Conservation (phyloP, 2,329 filamentous ascomycete species). For the Colletotrichum ledebouriae region DNA sequence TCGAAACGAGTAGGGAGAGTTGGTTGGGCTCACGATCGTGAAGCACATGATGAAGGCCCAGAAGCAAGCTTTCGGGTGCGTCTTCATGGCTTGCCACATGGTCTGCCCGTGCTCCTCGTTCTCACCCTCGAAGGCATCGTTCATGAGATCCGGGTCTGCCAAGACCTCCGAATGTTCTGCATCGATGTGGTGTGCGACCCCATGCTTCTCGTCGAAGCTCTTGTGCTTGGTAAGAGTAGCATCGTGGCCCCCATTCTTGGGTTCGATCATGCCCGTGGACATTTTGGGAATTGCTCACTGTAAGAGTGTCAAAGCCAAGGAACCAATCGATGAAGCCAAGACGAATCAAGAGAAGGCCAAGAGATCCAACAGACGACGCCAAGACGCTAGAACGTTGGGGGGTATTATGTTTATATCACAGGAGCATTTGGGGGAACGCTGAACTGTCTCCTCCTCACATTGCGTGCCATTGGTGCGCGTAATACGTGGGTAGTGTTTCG, state of each 20-base stretch:
- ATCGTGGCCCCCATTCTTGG: conserved; percentile 33
- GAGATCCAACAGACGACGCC: neutral
- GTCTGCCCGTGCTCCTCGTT: conserved; percentile 58
- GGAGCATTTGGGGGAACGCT: too few species aligned
- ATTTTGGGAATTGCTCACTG: conserved; percentile 25
- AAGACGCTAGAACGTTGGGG: conserved; percentile 3
- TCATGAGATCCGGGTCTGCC: conserved; percentile 54
- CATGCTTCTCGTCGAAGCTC: conserved; percentile 36
- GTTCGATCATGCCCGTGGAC: conserved; percentile 36
- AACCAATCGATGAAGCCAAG: conserved; percentile 1
- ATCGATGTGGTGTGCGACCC: conserved; percentile 44
- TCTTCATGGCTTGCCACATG: conserved; percentile 54
- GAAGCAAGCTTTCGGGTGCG: conserved; percentile 59
- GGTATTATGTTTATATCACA: conserved; percentile 1
- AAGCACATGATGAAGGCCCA: conserved; percentile 65
- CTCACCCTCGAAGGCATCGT: conserved; percentile 58
- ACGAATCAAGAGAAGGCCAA: neutral
- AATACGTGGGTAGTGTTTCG: neutral
- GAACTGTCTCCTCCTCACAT: too few species aligned
- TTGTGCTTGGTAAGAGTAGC: conserved; percentile 6
- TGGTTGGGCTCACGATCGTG: conserved; percentile 57
- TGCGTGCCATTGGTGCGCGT: neutral
- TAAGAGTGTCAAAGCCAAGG: neutral
- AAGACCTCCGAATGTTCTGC: conserved; percentile 52
- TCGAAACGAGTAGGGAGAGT: neutral